These are phyloP conservation scores for Claviceps paspali DNA, from an alignment of 2,329 filamentous ascomycete species.

Conservation along the genomic window DNA sequence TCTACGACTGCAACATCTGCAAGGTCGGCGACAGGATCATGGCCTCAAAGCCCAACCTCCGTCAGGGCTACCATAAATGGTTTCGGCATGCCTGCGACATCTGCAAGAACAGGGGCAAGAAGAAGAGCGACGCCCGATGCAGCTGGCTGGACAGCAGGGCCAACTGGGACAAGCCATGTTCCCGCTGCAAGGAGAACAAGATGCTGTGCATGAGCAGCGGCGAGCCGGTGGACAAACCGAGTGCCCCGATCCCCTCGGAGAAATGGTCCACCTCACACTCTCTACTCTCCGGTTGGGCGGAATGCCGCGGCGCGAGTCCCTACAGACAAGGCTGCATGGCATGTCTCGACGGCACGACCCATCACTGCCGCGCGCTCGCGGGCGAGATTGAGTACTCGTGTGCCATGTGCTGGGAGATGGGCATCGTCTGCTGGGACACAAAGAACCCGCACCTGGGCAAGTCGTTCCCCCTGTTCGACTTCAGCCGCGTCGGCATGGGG, in stretches of 20 bases:
- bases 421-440: conserved; percentile 13
- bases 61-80: conserved; percentile 9
- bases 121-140: conserved; percentile 6
- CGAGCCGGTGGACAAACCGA: conserved; percentile 6
- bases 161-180: conserved; percentile 11
- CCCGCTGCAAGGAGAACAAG: conserved; percentile 8
- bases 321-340: conserved; percentile 8
- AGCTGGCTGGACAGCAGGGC: conserved; percentile 11
- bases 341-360: conserved; percentile 5
- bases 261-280: conserved; percentile 7
- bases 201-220: conserved; percentile 10
- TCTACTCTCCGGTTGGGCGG: conserved; percentile 8
- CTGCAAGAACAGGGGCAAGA: conserved; percentile 8
- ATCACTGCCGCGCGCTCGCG: conserved; percentile 10
- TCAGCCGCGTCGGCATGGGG: conserved; percentile 19
- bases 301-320: conserved; percentile 7
- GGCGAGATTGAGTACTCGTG: conserved; percentile 9
- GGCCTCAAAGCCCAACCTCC: conserved; percentile 7
- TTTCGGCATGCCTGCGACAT: conserved; percentile 12
- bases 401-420: conserved; percentile 15
- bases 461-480: conserved; percentile 13
- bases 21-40: not conserved
- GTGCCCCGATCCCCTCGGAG: conserved; percentile 2
- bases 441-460: not conserved
- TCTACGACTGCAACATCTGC: not conserved